These are phyloP conservation scores for Amphicarpaea edgeworthii DNA, from an alignment of 306 rosid species.

Conservation along the genomic window DNA sequence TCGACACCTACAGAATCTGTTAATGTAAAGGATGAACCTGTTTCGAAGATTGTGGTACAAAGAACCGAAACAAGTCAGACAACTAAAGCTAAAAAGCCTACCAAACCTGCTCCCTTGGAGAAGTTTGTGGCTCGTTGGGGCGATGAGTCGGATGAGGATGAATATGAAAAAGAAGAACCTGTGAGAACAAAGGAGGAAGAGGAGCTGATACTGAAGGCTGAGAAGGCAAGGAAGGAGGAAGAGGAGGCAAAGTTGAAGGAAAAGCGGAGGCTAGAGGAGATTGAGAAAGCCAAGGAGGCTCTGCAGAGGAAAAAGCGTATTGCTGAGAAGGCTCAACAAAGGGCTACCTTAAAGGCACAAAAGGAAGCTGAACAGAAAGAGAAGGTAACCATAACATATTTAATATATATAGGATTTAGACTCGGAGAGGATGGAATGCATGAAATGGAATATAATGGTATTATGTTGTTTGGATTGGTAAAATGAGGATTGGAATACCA, in stretches of 20 bases:
- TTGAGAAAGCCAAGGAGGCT: slow-evolving; percentile 84
- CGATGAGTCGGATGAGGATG: slow-evolving; percentile 62
- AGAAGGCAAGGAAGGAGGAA: slow-evolving; percentile 74
- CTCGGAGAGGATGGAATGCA: background rate
- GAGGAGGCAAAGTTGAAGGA: slow-evolving; percentile 74
- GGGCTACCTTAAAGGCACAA: slow-evolving; percentile 76
- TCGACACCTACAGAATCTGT: slow-evolving; percentile 48
- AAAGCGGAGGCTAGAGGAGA: slow-evolving; percentile 76
- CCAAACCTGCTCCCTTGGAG: slow-evolving; percentile 48
- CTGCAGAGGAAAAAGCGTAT: slow-evolving; percentile 69
- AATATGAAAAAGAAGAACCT: slow-evolving; percentile 53
- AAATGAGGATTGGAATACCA: background rate
- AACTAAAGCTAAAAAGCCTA: slow-evolving; percentile 54
- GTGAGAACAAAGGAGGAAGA: slow-evolving; percentile 74
- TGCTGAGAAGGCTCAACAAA: slow-evolving; percentile 78
- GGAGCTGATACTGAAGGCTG: slow-evolving; percentile 68
- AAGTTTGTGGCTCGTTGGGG: slow-evolving; percentile 51
- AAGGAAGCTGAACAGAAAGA: slow-evolving; percentile 89
- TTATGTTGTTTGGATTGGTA: background rate
- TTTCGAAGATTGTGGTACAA: slow-evolving; percentile 47
- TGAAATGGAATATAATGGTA: background rate
- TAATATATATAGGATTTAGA: background rate
- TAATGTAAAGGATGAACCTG: slow-evolving; percentile 51
- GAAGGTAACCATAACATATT: slow-evolving; percentile 60
- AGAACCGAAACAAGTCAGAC: slow-evolving; percentile 48